Percentiles rank a stretch among this genome's conserved stretches.
Evolutionary conservation across 2,329 filamentous ascomycete species (phyloP).

Genomic region (Colletotrichum caudatum): DNA sequence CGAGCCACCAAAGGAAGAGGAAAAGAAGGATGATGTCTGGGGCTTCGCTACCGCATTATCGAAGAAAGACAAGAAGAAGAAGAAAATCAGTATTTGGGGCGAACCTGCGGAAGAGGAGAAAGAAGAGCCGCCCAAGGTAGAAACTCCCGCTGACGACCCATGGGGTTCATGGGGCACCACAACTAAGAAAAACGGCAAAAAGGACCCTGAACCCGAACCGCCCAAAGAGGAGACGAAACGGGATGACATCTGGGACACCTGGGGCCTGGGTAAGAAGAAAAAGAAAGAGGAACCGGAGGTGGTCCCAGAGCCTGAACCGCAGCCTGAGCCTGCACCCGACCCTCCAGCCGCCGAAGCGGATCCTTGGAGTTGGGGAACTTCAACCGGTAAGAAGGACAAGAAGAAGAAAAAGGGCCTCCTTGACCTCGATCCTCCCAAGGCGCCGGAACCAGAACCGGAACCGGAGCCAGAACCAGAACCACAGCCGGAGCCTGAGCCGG

Average conservation of each 20-base stretch:
- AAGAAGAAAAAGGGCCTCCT: conserved; percentile 53
- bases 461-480: conserved; percentile 44
- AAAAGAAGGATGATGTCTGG: conserved; percentile 54
- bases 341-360: conserved; percentile 47
- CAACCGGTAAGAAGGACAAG: conserved; percentile 53
- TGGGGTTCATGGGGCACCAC: conserved; percentile 53
- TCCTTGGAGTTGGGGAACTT: conserved; percentile 50
- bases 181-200: conserved; percentile 54
- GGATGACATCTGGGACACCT: conserved; percentile 46
- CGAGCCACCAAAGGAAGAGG: conserved; percentile 46
- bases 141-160: conserved; percentile 43
- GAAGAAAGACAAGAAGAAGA: conserved; percentile 61
- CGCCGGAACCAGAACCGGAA: conserved; percentile 42
- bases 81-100: conserved; percentile 55
- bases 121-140: conserved; percentile 44
- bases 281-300: conserved; percentile 42
- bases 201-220: conserved; percentile 52
- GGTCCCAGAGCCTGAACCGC: conserved; percentile 45
- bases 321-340: conserved; percentile 46
- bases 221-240: conserved; percentile 30
- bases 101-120: conserved; percentile 51
- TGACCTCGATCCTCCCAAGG: conserved; percentile 45
- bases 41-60: conserved; percentile 46
- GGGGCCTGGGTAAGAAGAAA: conserved; percentile 48
- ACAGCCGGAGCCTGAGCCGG: conserved; percentile 41